phyloP scores from a whole-genome alignment of 176 grass and related monocot species.

The Aegilops umbellulata region DNA sequence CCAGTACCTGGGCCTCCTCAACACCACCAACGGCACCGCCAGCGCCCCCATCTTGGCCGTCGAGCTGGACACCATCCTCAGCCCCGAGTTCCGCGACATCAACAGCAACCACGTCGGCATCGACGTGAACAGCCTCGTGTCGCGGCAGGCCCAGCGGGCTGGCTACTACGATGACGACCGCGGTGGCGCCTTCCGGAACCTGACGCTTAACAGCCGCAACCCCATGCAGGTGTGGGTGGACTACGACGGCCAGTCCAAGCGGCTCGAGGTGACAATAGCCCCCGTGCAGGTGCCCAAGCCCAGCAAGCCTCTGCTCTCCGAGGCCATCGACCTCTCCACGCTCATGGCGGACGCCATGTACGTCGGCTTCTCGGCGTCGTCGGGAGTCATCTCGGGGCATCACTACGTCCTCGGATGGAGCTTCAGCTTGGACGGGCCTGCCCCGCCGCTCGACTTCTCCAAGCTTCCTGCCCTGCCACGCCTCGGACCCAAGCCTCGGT shows the following conservation, averaged over 20 bases:
- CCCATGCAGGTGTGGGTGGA: background rate
- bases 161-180: background rate
- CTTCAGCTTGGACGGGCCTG: background rate
- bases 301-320: background rate
- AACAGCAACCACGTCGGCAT: constrained; percentile 50
- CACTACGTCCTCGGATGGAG: background rate
- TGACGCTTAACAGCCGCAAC: background rate
- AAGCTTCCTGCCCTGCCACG: background rate
- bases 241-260: background rate
- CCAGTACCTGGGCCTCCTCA: constrained; percentile 16
- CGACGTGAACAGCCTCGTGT: constrained; percentile 50
- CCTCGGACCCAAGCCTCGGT: background rate
- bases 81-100: background rate
- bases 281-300: background rate
- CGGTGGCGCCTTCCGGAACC: background rate
- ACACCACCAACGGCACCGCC: background rate
- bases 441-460: background rate
- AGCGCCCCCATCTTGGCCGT: constrained; percentile 27
- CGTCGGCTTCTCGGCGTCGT: background rate
- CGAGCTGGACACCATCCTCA: constrained; percentile 33
- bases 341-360: background rate
- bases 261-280: background rate
- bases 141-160: background rate
- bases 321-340: background rate
- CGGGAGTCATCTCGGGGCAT: background rate